phyloP scores from a whole-genome alignment of 495 filamentous ascomycete genomes.

The Extremus antarcticus region DNA sequence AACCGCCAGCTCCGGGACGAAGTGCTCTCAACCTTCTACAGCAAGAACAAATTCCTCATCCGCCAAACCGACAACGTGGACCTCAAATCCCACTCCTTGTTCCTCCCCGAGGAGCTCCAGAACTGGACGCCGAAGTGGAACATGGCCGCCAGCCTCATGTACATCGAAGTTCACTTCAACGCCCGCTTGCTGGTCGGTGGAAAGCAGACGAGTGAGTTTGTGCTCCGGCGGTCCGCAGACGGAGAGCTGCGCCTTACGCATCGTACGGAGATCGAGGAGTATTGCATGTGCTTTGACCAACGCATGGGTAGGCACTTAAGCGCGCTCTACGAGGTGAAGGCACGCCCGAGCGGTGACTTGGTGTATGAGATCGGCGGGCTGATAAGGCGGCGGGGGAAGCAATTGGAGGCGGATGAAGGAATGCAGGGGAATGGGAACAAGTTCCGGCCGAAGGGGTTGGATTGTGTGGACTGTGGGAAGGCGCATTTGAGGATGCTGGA shows the following conservation, averaged over 20 bases:
- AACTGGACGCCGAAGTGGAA: neutral
- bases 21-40: conserved; percentile 1
- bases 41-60: neutral
- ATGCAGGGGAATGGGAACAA: neutral
- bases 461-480: neutral
- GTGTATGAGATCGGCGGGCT: neutral
- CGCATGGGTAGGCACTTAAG: neutral
- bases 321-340: neutral
- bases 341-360: neutral
- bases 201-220: neutral
- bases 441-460: neutral
- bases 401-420: neutral
- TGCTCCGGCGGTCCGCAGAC: neutral
- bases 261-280: neutral
- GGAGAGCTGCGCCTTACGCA: neutral
- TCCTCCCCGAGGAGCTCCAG: neutral
- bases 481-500: neutral
- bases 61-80: neutral
- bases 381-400: neutral
- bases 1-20: neutral
- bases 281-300: neutral
- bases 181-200: neutral
- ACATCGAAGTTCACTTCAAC: neutral
- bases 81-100: neutral
- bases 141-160: neutral